A percentile compares a stretch with the other conserved stretches of the same genome.
phyloP scores from a whole-genome alignment of 176 grass and related monocot species.

The Pharus latifolius region DNA sequence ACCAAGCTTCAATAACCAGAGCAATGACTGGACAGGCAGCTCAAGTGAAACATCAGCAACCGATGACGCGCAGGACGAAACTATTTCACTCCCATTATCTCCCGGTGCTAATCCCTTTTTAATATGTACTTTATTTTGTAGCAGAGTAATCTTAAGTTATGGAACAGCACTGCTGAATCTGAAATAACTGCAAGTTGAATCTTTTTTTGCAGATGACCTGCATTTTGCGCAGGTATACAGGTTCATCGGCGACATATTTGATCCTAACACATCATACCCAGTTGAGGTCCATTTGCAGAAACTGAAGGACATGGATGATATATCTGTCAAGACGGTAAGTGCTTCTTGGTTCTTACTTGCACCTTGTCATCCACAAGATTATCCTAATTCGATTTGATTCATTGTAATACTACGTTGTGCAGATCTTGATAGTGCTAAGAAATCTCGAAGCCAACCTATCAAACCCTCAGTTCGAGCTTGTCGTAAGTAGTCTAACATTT shows the following conservation, averaged over 20 bases:
- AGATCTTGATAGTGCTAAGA: conserved; percentile 63
- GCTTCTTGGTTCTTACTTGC: background rate
- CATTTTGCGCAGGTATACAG: conserved; percentile 58
- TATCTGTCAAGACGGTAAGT: conserved; percentile 44
- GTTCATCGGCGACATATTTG: conserved; percentile 90
- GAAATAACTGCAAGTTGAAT: background rate
- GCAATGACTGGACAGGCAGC: background rate
- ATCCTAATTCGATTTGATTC: background rate
- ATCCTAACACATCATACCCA: conserved; percentile 30
- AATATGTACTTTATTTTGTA: background rate
- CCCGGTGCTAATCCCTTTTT: background rate
- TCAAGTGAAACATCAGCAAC: background rate
- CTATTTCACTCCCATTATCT: conserved; percentile 17
- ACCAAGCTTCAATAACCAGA: background rate
- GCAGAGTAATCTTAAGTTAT: background rate
- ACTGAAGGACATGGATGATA: conserved; percentile 40
- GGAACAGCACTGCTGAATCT: background rate
- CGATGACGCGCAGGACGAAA: background rate
- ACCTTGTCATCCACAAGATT: background rate
- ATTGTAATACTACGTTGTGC: background rate
- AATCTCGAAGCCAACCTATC: conserved; percentile 61
- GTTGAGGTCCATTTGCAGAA: conserved; percentile 34
- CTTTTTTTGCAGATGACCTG: conserved; percentile 26
- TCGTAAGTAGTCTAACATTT: conserved; percentile 40
- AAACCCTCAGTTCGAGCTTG: conserved; percentile 32